Conservation (phyloP, 306 rosid species). For the Cyclanthera cordifolia region DNA sequence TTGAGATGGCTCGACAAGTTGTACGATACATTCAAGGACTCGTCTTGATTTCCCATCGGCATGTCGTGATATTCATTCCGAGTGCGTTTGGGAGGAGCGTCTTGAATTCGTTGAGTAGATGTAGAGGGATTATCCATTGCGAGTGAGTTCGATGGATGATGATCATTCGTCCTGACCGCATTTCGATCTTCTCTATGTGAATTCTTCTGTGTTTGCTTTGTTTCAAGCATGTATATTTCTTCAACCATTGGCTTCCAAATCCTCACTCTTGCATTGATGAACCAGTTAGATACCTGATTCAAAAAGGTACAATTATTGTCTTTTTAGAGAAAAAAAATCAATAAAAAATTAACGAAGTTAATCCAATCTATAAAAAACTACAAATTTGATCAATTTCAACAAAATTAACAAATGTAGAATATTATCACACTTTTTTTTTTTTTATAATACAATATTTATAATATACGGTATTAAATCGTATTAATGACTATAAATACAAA, state of each 20-base stretch:
- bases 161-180: constrained; percentile 30
- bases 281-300: constrained; percentile 80
- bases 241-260: constrained; percentile 98
- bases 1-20: constrained; percentile 36
- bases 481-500: no score
- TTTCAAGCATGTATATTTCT: constrained; percentile 76
- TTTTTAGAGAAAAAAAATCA: no score
- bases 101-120: constrained; percentile 30
- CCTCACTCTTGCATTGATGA: constrained; percentile 89
- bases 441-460: no score
- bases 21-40: constrained; percentile 29
- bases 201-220: constrained; percentile 43
- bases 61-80: constrained; percentile 32
- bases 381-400: no score
- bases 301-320: neutral
- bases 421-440: no score
- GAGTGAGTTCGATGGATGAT: constrained; percentile 31
- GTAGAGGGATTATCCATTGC: constrained; percentile 33
- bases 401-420: no score
- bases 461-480: no score
- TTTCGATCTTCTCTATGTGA: constrained; percentile 35
- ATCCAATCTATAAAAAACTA: no score
- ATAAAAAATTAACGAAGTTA: no score
- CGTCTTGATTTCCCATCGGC: constrained; percentile 24
- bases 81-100: neutral